Conservation (phyloP, 805 yeast species). For the Metschnikowia dekortorum region DNA sequence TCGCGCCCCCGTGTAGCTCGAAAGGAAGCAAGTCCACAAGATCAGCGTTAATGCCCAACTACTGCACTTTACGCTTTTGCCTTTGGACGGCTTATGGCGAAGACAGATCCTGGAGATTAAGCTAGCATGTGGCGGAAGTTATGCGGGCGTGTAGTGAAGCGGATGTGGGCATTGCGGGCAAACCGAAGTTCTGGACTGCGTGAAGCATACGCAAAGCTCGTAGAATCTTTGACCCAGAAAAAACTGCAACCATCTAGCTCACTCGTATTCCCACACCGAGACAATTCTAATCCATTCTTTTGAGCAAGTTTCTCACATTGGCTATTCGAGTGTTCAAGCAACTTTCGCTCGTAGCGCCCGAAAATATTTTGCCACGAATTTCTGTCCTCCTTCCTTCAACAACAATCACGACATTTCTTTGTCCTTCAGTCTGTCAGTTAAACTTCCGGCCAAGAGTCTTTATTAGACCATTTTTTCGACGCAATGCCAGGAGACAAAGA, state of each 20-base stretch:
- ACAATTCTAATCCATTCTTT: not conserved
- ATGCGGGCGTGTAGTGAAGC: not conserved
- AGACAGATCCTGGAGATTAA: too few relatives aligned
- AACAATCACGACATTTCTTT: not conserved
- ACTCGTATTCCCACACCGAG: not conserved
- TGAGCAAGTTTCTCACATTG: not conserved
- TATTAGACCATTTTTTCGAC: not conserved
- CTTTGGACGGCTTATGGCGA: not conserved
- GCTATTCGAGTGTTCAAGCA: not conserved
- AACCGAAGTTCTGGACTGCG: conserved; percentile 1
- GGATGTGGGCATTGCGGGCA: not conserved
- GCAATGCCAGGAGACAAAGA: conserved; percentile 12
- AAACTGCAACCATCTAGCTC: conserved; percentile 1
- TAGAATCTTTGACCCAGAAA: conserved; percentile 1
- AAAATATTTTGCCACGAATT: not conserved
- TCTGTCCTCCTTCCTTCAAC: not conserved
- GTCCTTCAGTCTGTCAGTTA: not conserved
- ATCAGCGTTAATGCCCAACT: too few relatives aligned
- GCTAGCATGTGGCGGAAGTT: too few relatives aligned
- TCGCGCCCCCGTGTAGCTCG: not conserved
- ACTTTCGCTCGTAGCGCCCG: not conserved
- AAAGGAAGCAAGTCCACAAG: not conserved
- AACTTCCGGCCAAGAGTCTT: not conserved
- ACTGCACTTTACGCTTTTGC: not conserved
- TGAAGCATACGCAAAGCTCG: conserved; percentile 4